Evolutionary conservation across 1,284 basidiomycete species (phyloP), one percentile per base, ranked within the genome.

Genomic region (Malassezia pachydermatis): DNA sequence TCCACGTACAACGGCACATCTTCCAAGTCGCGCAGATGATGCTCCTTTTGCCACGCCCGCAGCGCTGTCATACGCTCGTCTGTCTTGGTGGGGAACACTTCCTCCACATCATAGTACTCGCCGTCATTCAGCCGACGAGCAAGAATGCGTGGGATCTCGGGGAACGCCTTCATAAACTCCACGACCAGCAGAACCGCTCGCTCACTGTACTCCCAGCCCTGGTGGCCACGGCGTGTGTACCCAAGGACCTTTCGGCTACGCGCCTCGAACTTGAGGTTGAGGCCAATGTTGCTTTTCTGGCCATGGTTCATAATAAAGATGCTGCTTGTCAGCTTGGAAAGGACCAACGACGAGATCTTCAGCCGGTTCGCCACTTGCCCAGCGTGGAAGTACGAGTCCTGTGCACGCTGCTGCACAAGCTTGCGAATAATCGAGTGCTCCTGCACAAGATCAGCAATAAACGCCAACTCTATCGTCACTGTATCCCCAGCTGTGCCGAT

Each of bases 231-330:
- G 58, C 82, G 79, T 22, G 89, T 85, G 73, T 94, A 96, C 52
- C 88, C 87, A 29, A 96, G 78, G 2, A 99, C 94, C 74, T 98
- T 99, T 63, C 90, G 74, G n/a, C 83, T 80, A 75, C 94, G 95
- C 19, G 82, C 86, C 70, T 98, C 94, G 56, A 96, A 98, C 73
- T 99, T 98, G 62, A 98, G 79, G 66, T 86, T 86, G 19, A 98
- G 78, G 4, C 94, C 94, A 25, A 98, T 76, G 70, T 98, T 96
- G 51, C 78, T 79, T 75, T 94, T 95, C 61, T 78, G 76, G 19
- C 60, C 54, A n/a, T 55, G 45, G n/a, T 80, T 79, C 59, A 86
- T 83, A 37, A 95, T 83, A 81, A 95, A 82, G 67, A 96, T 82
- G 62, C 86, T 90, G 20, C 89, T 89, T 0, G 88, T 89, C 59